Percentiles rank a stretch among this genome's conserved stretches.
phyloP scores from a whole-genome alignment of 192 early-diverging fungal species.

The Entomortierella beljakovae region DNA sequence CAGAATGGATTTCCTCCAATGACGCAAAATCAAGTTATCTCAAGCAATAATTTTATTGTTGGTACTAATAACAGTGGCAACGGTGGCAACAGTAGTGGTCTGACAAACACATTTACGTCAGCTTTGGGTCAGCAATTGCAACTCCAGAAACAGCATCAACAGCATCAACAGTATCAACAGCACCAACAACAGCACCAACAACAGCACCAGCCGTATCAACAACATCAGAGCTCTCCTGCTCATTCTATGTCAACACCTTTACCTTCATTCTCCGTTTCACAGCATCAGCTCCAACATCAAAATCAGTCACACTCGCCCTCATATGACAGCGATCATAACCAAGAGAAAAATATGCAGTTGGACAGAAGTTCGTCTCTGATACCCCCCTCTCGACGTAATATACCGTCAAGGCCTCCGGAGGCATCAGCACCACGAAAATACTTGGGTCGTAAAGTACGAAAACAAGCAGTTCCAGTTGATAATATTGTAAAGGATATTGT shows the following conservation, averaged over 20 bases:
- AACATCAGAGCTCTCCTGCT: neutral
- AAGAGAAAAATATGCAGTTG: neutral
- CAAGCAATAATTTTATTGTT: neutral
- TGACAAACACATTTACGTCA: conserved; percentile 3
- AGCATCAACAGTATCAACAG: conserved; percentile 25
- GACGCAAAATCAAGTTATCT: conserved; percentile 10
- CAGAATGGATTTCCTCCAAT: conserved; percentile 13
- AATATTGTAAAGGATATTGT: conserved; percentile 28
- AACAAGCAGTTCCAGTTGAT: conserved; percentile 1
- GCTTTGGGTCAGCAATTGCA: conserved; percentile 28
- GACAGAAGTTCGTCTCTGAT: conserved; percentile 16
- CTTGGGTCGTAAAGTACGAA: conserved; percentile 29
- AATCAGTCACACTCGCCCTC: neutral
- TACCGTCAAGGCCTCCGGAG: conserved; percentile 29
- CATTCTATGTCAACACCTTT: conserved; percentile 18
- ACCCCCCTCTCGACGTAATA: conserved; percentile 11
- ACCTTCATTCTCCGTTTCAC: conserved; percentile 9
- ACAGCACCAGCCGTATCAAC: conserved; percentile 10
- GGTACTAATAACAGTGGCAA: neutral
- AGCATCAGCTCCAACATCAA: conserved; percentile 16
- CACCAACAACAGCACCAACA: conserved; percentile 11
- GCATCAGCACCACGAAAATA: conserved; percentile 31
- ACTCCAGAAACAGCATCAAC: conserved; percentile 11
- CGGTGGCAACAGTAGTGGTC: neutral
- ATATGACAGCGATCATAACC: neutral